Evolutionary conservation across 768 basidiomycete genomes (phyloP).

Genomic region (Lactarius evosmus): DNA sequence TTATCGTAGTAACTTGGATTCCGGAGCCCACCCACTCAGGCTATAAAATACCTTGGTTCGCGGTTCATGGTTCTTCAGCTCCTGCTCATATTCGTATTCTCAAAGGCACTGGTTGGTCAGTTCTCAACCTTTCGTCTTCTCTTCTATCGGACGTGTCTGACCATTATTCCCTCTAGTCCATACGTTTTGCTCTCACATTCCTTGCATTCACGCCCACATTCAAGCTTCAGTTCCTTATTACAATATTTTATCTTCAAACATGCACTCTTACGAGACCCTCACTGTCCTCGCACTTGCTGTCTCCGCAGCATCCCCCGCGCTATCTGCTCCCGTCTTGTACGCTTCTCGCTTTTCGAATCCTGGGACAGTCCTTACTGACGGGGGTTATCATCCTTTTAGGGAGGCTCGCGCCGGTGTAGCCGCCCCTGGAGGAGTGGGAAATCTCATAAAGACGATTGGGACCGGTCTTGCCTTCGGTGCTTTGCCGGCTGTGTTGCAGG

Average conservation of each 20-base stretch:
- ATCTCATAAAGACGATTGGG: neutral
- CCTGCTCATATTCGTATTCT: slow-evolving; percentile 2
- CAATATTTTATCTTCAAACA: neutral
- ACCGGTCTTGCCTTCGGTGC: neutral
- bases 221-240: neutral
- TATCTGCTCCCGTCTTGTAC: neutral
- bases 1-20: neutral
- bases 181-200: neutral
- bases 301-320: neutral
- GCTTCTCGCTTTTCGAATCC: neutral
- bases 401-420: neutral
- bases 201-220: neutral
- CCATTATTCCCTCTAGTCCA: neutral
- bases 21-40: neutral
- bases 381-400: neutral
- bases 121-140: neutral
- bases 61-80: neutral
- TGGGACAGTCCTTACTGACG: neutral
- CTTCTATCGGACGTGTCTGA: neutral
- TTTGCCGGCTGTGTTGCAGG: neutral
- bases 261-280: slow-evolving; percentile 4
- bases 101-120: slow-evolving; percentile 23
- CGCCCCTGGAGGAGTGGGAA: neutral
- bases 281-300: slow-evolving; percentile 6
- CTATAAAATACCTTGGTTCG: neutral